Conservation (phyloP, 2,329 filamentous ascomycete species). For the Colletotrichum noveboracense region DNA sequence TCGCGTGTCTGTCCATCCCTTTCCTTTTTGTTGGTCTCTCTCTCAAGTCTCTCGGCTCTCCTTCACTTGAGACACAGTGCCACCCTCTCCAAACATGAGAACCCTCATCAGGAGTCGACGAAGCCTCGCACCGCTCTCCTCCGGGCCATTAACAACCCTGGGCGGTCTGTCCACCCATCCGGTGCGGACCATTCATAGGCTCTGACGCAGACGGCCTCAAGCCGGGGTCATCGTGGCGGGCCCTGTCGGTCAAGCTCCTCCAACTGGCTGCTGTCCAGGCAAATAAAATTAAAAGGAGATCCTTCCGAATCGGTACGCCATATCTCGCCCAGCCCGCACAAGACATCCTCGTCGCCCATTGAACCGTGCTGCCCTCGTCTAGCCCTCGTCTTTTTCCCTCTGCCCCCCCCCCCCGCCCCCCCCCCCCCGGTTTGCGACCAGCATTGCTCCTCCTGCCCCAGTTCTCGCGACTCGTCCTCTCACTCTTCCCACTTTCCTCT, state of each 20-base stretch:
- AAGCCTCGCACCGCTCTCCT: not conserved
- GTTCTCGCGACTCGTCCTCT: conserved; percentile 7
- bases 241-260: not conserved
- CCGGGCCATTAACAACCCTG: not conserved
- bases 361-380: conserved; percentile 5
- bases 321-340: not conserved
- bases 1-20: not conserved
- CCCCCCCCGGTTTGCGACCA: not conserved
- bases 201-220: not conserved
- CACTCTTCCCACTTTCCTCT: conserved; percentile 9
- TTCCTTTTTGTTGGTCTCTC: not conserved
- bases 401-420: not conserved
- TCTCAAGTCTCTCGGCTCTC: not conserved
- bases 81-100: conserved; percentile 10
- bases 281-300: conserved; percentile 23
- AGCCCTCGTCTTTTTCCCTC: not conserved
- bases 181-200: not conserved
- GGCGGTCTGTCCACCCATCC: not conserved
- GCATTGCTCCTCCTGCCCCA: not conserved
- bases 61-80: conserved; percentile 12
- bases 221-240: conserved; percentile 6
- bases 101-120: not conserved
- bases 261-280: conserved; percentile 3
- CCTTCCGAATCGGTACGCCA: conserved; percentile 16
- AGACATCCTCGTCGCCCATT: not conserved